A percentile compares a stretch with the other conserved stretches of the same genome.
phyloP scores from a whole-genome alignment of 306 rosid species.

The Casuarina glauca region DNA sequence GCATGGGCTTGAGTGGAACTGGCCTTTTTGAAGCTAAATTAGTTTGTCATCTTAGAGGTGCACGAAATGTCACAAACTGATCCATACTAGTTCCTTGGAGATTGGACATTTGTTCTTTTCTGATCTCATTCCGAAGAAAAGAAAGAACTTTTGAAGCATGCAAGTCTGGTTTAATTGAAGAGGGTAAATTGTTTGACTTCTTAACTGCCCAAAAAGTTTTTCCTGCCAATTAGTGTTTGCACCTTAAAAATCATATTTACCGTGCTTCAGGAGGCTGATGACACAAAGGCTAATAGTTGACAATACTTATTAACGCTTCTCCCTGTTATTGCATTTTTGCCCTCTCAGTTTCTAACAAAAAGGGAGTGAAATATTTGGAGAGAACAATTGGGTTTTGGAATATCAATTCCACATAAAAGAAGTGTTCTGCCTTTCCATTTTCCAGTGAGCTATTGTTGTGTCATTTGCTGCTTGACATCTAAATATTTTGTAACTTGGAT shows the following conservation, averaged over 20 bases:
- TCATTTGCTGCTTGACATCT: background rate
- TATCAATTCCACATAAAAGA: background rate
- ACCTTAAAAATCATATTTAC: background rate
- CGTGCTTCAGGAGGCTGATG: background rate
- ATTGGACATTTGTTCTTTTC: background rate
- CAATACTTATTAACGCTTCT: background rate
- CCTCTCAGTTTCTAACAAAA: background rate
- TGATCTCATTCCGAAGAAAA: background rate
- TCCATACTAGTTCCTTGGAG: background rate
- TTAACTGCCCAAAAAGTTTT: background rate
- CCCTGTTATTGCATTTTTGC: background rate
- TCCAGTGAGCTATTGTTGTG: background rate
- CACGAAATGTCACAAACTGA: background rate
- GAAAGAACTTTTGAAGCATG: background rate
- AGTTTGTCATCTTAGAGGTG: background rate
- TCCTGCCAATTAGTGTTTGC: background rate
- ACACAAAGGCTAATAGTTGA: background rate
- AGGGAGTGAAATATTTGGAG: background rate
- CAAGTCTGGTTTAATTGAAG: background rate
- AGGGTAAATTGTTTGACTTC: background rate
- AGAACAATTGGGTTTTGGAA: background rate
- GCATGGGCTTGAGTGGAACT: background rate
- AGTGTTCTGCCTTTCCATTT: background rate
- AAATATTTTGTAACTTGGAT: background rate
- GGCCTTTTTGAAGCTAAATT: background rate